These are phyloP conservation scores for Hypericum perforatum DNA, from an alignment of 345 rosid genomes.

Conservation along the genomic window DNA sequence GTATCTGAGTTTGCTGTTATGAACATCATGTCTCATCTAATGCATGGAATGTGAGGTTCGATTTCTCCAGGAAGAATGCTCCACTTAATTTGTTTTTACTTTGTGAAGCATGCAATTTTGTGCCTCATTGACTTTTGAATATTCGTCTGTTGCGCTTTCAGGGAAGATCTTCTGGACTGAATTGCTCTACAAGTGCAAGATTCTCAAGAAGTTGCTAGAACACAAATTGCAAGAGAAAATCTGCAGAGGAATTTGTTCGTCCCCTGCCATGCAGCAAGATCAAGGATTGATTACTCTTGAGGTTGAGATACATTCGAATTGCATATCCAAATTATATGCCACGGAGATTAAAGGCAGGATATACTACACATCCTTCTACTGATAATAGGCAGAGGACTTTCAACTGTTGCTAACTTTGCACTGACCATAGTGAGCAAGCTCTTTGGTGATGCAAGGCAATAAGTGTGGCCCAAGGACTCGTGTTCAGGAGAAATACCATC, in stretches of 20 bases:
- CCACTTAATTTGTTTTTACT: no score
- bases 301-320: conserved; percentile 57
- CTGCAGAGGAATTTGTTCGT: conserved; percentile 67
- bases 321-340: no score
- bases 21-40: no score
- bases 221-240: conserved; percentile 54
- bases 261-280: conserved; percentile 40
- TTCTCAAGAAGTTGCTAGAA: conserved; percentile 75
- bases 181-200: conserved; percentile 52
- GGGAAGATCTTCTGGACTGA: conserved; percentile 60
- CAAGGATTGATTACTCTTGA: no score
- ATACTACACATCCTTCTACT: conserved; percentile 53
- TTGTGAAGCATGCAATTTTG: no score
- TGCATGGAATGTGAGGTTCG: no score
- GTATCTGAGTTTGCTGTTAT: no score
- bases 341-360: no score
- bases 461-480: conserved; percentile 86
- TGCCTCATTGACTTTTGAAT: no score
- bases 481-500: no score
- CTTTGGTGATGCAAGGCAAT: conserved; percentile 72
- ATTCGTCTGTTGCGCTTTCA: conserved; percentile 24
- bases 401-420: conserved; percentile 53
- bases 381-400: conserved; percentile 69
- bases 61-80: no score
- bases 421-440: conserved; percentile 66